Evolutionary conservation across 306 rosid species (phyloP).

Genomic region (Fagus crenata): DNA sequence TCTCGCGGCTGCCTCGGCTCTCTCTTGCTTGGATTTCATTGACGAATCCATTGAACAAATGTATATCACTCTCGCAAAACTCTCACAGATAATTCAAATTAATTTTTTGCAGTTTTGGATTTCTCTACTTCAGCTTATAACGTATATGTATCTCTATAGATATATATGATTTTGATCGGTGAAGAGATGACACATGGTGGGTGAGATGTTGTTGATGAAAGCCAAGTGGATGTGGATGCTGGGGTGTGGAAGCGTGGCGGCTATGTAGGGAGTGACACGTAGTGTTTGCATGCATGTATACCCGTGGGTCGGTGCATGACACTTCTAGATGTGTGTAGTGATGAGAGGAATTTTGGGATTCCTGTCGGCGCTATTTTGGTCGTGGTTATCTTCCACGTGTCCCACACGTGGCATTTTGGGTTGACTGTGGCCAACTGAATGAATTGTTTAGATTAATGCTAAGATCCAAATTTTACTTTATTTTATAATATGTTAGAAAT

Average conservation of each 20-base stretch:
- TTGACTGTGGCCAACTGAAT: too few relatives aligned
- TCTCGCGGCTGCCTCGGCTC: conserved; percentile 67
- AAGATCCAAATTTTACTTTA: too few relatives aligned
- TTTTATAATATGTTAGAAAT: too few relatives aligned
- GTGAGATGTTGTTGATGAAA: neutral
- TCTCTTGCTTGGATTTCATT: conserved; percentile 45
- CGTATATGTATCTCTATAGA: neutral
- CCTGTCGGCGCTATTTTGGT: neutral
- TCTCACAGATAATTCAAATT: neutral
- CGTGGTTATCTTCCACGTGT: too few relatives aligned
- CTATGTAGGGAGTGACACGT: conserved; percentile 21
- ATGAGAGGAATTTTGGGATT: neutral
- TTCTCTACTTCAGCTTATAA: too few relatives aligned
- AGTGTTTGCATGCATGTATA: neutral
- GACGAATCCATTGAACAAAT: conserved; percentile 54
- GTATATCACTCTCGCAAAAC: neutral
- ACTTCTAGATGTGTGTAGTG: neutral
- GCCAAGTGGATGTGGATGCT: neutral
- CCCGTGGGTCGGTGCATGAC: neutral
- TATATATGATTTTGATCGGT: neutral
- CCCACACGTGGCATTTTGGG: too few relatives aligned
- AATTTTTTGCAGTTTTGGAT: neutral
- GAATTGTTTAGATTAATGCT: too few relatives aligned
- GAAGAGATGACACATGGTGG: conserved; percentile 5
- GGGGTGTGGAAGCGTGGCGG: conserved; percentile 12